Evolutionary conservation across 2,329 filamentous ascomycete genomes (phyloP), one percentile per base, ranked within the genome.

Genomic region (Penicillium sclerotigenum): DNA sequence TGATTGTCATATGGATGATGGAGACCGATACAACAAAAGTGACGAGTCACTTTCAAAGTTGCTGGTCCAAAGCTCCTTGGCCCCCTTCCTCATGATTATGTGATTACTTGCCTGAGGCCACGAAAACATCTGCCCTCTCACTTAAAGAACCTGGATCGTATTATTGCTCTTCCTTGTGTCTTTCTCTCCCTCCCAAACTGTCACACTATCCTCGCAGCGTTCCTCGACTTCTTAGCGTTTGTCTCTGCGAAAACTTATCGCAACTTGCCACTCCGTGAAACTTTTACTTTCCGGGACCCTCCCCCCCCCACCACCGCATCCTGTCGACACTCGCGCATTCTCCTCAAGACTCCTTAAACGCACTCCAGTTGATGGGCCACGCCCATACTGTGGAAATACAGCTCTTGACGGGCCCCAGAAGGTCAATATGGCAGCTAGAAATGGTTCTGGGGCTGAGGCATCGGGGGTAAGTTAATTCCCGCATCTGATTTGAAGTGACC

Each of bases 381-480:
- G 31, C 46, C 49, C 18, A 29, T n/a, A 7, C 13, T 28, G 20
- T 26, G 33, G 34, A 40, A 55, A 20, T 20, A 43, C 54, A 57
- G 31, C 59, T 43, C 47, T 26, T n/a, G 11, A 43, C 3, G 11
- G 38, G 34, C 43, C 20, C 2, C 9, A 22, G 14, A 31, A 22
- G 22, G 45, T 34, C 47, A 52, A 53, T 7, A 66, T 63, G 62
- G 56, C 55, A 42, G 45, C 56, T 33, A 53, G 33, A 40, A 55
- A 34, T 51, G 57, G 56, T 22, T 38, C 52, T 28, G 57, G 46
- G 40, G 56, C 57, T 8, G 70, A 72, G 61, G 31, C 63, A 18
- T 70, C 71, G 1, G 71, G 70, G 33, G 72, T 74, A 61, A 64
- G 71, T 59, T 41, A 9, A 16, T 13, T 54, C 34, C 33, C 24